Evolutionary conservation across 495 filamentous ascomycete species (phyloP), one percentile per base, ranked within the genome.

Genomic region (Trichoderma parareesei): DNA sequence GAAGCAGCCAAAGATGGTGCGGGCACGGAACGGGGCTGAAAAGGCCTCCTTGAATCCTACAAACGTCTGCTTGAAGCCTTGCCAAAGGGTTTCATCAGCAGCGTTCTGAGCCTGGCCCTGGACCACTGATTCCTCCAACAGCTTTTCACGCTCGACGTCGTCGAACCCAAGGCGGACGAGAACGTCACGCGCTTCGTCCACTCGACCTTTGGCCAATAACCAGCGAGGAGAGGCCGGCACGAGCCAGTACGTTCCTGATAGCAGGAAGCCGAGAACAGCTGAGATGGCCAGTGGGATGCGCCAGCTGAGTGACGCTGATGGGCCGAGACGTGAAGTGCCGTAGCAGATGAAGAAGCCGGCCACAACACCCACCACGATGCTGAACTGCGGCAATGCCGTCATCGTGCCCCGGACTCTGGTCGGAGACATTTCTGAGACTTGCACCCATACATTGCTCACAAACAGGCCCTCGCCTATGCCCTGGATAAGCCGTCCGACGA

Each of bases 281-380:
- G 81, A 71, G 14, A 84, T 67, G 5, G 75, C 71, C 48, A 82
- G 84, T 0, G 85, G 85, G 4, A 81, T 69, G 5, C 87, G 78
- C 87, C 87, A 88, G 13, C 83, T 82, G 3, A 84, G 68, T 0
- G 84, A 84, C 4, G 81, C 82, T 20, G 64, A 59, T 1, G 69
- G 33, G 13, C 53, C 53, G 2, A 87, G 73, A n/a, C 75, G 71
- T 4, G 79, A 72, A 27, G 80, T 80, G 61, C 84, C 87, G 68
- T 88, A 88, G 68, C 84, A 86, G 18, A 77, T 80, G 68, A 88
- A 88, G 69, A 81, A 89, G 9, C 87, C 86, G 0, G 77, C 62
- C 4, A 80, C 75, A 5, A 88, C 66, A 3, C 84, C 85, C 3
- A 82, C 18, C 0, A 80, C 81, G 20, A 79, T 84, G 27, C 84